Base-by-base conservation (phyloP, 2,329 filamentous ascomycete genomes). In the Onygena corvina region DNA sequence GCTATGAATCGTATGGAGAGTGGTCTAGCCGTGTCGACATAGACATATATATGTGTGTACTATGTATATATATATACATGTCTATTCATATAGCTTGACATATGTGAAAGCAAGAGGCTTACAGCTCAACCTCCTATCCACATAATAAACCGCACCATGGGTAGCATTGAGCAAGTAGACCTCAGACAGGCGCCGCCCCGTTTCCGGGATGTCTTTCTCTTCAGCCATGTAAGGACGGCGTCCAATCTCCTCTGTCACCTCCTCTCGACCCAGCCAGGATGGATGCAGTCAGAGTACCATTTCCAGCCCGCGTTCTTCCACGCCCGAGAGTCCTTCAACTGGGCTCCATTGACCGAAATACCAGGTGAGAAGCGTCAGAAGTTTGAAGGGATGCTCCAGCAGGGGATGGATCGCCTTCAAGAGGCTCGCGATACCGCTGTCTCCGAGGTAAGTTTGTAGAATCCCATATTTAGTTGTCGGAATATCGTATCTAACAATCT, bases 251-350 rank as follows among this genome's bases (percentile, higher is more conserved):
- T 42, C 23, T 42, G 38, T 3, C 38, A 23, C 9, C 23, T 42
- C 18, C 38, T 42, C 38, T 42, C 38, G 14, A 8, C 16, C 12
- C 38, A 42, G 38, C 38, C 21, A 7, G 38, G 38, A 12, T 42
- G 20, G 20, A n/a, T 42, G n/a, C 38, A 42, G 4, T 42, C 38
- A 14, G 38, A 42, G n/a, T 42, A 42, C 16, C 38, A 42, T 42
- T 25, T 42, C 38, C 12, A 27, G 9, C 4, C 21, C 6, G 38
- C 20, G 3, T 42, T 42, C 20, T 27, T 42, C 4, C 7, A 7
- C 4, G 21, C 38, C 5, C 38, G 38, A 14, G 14, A 27, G 5
- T 14, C 21, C 21, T 29, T 27, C 5, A 7, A 42, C 9, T 42
- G 20, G 38, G 21, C 9, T n/a, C 38, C 38, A 8, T 7, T 42